These are phyloP conservation scores for Leptodermis oblonga DNA, from an alignment of 257 asterid genomes.

Conservation along the genomic window DNA sequence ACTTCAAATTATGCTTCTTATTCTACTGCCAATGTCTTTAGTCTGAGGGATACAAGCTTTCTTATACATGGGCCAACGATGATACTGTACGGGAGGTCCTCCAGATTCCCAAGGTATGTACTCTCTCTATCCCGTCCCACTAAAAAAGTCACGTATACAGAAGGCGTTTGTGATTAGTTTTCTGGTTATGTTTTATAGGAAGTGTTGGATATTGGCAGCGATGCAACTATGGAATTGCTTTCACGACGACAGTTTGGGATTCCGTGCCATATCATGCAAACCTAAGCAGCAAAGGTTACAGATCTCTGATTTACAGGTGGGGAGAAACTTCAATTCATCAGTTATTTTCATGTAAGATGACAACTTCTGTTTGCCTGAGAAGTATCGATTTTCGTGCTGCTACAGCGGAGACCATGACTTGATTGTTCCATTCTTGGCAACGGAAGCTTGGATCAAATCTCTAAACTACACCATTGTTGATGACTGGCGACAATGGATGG, in stretches of 20 bases:
- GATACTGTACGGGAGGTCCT: slow-evolving; percentile 34
- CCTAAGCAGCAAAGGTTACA: slow-evolving; percentile 24
- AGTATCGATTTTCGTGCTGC: not conserved
- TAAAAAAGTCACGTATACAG: no score
- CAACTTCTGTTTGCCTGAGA: not conserved
- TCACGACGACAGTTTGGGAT: not conserved
- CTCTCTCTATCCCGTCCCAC: no score
- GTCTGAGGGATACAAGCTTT: slow-evolving; percentile 25
- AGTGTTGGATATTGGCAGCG: slow-evolving; percentile 14
- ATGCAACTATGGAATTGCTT: slow-evolving; percentile 7
- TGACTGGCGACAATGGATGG: slow-evolving; percentile 45
- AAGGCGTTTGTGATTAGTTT: not conserved
- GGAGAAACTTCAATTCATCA: not conserved
- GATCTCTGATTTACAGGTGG: slow-evolving; percentile 35
- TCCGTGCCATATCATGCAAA: slow-evolving; percentile 14
- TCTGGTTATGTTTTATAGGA: not conserved
- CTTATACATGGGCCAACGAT: slow-evolving; percentile 35
- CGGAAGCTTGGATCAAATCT: slow-evolving; percentile 46
- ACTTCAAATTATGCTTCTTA: not conserved
- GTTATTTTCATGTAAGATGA: not conserved
- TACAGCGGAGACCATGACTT: slow-evolving; percentile 48
- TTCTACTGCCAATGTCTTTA: not conserved
- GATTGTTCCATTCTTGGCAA: slow-evolving; percentile 29
- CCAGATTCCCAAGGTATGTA: slow-evolving; percentile 34
- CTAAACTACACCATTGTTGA: slow-evolving; percentile 31